These are phyloP conservation scores for Boletus sensibilis DNA, from an alignment of 768 basidiomycete genomes.

Conservation along the genomic window DNA sequence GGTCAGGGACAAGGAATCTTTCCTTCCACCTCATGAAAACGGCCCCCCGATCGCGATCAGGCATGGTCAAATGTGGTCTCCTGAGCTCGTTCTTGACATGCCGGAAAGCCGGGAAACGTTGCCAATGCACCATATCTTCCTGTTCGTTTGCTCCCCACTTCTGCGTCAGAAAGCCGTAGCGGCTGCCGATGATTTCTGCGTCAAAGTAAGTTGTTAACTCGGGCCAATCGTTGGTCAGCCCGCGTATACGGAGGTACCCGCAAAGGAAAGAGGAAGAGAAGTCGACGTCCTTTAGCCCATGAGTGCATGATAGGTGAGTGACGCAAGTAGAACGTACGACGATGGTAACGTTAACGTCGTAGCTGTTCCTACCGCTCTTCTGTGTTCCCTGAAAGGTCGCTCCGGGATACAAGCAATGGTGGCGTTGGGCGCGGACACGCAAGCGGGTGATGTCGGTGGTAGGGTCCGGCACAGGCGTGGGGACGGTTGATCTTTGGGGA, in stretches of 20 bases:
- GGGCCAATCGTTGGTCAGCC: constrained; percentile 91
- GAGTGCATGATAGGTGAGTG: neutral
- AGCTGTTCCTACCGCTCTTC: constrained; percentile 90
- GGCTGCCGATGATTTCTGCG: constrained; percentile 90
- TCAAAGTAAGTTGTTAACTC: constrained; percentile 96
- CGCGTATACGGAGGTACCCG: constrained; percentile 91
- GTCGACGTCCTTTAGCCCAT: constrained; percentile 72
- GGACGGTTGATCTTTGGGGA: constrained; percentile 7
- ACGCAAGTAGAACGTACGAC: constrained; percentile 57
- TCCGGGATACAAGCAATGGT: constrained; percentile 85
- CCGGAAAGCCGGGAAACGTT: constrained; percentile 86
- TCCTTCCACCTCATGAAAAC: constrained; percentile 99
- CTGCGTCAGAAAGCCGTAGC: constrained; percentile 87
- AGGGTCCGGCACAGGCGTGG: constrained; percentile 44
- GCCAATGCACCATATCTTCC: constrained; percentile 94
- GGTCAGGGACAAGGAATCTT: constrained; percentile 92
- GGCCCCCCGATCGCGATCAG: constrained; percentile 72
- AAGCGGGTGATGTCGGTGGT: constrained; percentile 73
- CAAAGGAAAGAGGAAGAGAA: constrained; percentile 81
- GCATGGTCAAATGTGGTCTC: constrained; percentile 73
- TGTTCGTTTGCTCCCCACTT: constrained; percentile 90
- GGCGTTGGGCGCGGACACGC: constrained; percentile 67
- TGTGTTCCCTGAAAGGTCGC: constrained; percentile 89
- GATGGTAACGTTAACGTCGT: constrained; percentile 91
- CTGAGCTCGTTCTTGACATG: constrained; percentile 78